phyloP scores from a whole-genome alignment of 1,284 basidiomycete genomes.

The Sporisorium sorghi region DNA sequence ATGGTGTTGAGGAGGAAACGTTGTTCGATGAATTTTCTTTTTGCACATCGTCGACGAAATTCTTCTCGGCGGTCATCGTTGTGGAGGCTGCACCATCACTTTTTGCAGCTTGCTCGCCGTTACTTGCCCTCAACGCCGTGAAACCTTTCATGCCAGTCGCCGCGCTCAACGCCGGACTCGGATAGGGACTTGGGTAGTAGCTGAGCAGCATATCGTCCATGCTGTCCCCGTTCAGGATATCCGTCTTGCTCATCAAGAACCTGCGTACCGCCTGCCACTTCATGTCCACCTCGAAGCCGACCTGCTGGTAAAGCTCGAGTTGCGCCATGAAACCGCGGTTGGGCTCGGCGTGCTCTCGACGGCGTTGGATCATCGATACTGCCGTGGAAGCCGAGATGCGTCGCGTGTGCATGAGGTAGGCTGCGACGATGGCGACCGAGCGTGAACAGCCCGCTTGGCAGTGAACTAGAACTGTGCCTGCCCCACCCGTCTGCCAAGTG shows the following conservation, averaged over 20 bases:
- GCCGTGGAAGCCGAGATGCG: slow-evolving; percentile 64
- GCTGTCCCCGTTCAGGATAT: slow-evolving; percentile 55
- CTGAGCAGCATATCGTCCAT: slow-evolving; percentile 67
- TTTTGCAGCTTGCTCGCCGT: background rate
- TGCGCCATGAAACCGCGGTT: slow-evolving; percentile 69
- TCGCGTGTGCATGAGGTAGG: slow-evolving; percentile 69
- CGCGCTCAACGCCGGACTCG: slow-evolving; percentile 45
- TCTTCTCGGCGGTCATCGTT: slow-evolving; percentile 5
- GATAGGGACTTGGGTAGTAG: slow-evolving; percentile 68
- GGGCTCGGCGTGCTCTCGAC: slow-evolving; percentile 64
- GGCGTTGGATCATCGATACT: slow-evolving; percentile 58
- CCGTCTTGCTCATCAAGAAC: slow-evolving; percentile 69
- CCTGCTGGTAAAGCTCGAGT: slow-evolving; percentile 69
- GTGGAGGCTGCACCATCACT: slow-evolving; percentile 11
- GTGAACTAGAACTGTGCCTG: slow-evolving; percentile 69
- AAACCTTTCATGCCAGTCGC: slow-evolving; percentile 24
- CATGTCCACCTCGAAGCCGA: slow-evolving; percentile 68
- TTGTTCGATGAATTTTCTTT: slow-evolving; percentile 12
- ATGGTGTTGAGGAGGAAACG: slow-evolving; percentile 10
- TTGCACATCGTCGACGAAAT: background rate
- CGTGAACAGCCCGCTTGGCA: slow-evolving; percentile 70
- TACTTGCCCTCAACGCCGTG: slow-evolving; percentile 12
- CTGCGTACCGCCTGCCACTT: slow-evolving; percentile 67
- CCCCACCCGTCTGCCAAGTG: slow-evolving; percentile 51
- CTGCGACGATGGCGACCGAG: slow-evolving; percentile 67